These are phyloP conservation scores for Mycena sanguinolenta DNA, from an alignment of 768 basidiomycete genomes.

Conservation along the genomic window DNA sequence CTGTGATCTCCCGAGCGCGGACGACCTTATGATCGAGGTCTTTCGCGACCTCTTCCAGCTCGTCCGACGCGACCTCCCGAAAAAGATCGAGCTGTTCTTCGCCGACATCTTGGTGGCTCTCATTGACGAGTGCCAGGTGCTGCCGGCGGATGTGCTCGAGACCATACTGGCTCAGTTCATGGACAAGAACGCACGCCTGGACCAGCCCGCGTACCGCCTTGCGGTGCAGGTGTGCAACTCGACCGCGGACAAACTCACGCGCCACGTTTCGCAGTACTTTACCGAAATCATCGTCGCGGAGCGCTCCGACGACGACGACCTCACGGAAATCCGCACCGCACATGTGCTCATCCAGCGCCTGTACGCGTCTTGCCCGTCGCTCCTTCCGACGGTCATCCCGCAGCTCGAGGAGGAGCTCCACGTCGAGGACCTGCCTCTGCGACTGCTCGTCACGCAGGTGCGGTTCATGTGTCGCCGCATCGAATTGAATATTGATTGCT, in stretches of 20 bases:
- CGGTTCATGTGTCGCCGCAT: not conserved
- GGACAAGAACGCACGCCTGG: slow-evolving; percentile 77
- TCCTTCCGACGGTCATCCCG: slow-evolving; percentile 92
- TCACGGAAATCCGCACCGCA: slow-evolving; percentile 77
- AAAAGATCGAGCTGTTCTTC: slow-evolving; percentile 88
- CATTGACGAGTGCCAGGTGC: slow-evolving; percentile 84
- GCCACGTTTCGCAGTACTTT: slow-evolving; percentile 93
- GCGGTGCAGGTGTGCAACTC: slow-evolving; percentile 89
- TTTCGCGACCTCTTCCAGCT: slow-evolving; percentile 89
- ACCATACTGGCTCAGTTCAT: slow-evolving; percentile 87
- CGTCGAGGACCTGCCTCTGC: slow-evolving; percentile 77
- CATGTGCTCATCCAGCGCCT: slow-evolving; percentile 91
- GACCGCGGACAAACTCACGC: slow-evolving; percentile 88
- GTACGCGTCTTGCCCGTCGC: slow-evolving; percentile 80
- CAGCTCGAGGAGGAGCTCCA: slow-evolving; percentile 92
- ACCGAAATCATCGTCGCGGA: slow-evolving; percentile 84
- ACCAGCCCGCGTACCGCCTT: slow-evolving; percentile 84
- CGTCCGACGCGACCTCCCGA: slow-evolving; percentile 76
- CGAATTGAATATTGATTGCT: not conserved
- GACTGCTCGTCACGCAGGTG: slow-evolving; percentile 86
- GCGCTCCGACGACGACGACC: slow-evolving; percentile 64
- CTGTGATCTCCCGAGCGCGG: slow-evolving; percentile 89
- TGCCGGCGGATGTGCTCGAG: slow-evolving; percentile 88
- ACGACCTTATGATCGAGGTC: slow-evolving; percentile 85
- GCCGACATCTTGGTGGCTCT: slow-evolving; percentile 92